Conservation (phyloP, 2,329 filamentous ascomycete species). For the Scedosporium boydii region DNA sequence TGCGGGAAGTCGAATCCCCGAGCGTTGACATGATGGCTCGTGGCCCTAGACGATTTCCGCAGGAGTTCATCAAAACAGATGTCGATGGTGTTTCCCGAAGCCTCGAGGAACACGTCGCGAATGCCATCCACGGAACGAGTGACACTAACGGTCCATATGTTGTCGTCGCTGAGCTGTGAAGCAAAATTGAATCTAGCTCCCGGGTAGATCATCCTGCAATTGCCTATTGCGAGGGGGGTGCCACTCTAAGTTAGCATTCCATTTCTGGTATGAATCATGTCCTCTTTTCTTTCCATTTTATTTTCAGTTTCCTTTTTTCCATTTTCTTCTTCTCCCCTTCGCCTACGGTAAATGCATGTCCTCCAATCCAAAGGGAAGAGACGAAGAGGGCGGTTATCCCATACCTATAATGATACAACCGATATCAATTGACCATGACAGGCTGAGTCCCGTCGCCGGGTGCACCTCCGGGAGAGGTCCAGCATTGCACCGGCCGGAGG, state of each 20-base stretch:
- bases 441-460: neutral
- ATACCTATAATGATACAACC: neutral
- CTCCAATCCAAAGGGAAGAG: too few species aligned
- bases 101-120: slow-evolving; percentile 22
- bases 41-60: slow-evolving; percentile 25
- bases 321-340: too few species aligned
- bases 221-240: slow-evolving; percentile 12
- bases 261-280: too few species aligned
- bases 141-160: neutral
- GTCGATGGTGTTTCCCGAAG: slow-evolving; percentile 17
- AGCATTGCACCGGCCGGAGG: neutral
- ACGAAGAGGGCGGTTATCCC: neutral
- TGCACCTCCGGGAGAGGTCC: neutral
- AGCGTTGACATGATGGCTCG: neutral
- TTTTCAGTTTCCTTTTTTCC: too few species aligned
- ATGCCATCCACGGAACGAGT: slow-evolving; percentile 8
- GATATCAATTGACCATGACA: neutral
- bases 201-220: slow-evolving; percentile 14
- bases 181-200: slow-evolving; percentile 12
- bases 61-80: slow-evolving; percentile 28
- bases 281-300: neutral
- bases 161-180: slow-evolving; percentile 7
- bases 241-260: too few species aligned
- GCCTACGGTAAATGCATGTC: too few species aligned
- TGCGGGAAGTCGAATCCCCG: neutral